Conservation (phyloP, 1,284 basidiomycete genomes). For the Trametes pubescens region DNA sequence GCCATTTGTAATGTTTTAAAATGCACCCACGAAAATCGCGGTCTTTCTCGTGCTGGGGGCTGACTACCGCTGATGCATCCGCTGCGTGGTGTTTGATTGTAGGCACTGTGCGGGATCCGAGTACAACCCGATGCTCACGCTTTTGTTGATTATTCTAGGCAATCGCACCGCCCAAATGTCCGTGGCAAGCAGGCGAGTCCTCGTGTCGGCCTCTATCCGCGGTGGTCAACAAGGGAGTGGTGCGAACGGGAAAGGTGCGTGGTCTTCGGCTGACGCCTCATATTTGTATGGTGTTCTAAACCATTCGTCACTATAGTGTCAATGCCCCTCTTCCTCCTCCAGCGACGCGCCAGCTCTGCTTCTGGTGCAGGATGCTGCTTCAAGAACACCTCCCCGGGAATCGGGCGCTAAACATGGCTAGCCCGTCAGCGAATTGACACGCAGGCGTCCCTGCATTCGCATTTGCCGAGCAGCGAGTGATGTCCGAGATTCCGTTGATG, state of each 20-base stretch:
- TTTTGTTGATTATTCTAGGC: not conserved
- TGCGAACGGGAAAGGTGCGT: not conserved
- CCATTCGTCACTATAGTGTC: too few relatives aligned
- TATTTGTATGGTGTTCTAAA: too few relatives aligned
- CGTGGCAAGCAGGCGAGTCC: not conserved
- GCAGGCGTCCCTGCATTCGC: not conserved
- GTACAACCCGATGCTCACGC: not conserved
- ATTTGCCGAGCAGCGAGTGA: conserved; percentile 6
- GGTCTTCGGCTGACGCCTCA: not conserved
- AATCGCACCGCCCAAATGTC: not conserved
- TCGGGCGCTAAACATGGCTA: too few relatives aligned
- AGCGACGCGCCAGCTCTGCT: not conserved
- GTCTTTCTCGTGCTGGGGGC: not conserved
- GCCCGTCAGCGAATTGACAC: not conserved
- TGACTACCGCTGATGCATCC: not conserved
- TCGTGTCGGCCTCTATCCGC: not conserved
- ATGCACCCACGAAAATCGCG: not conserved
- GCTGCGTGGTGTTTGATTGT: not conserved
- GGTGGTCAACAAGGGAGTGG: not conserved
- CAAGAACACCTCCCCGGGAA: too few relatives aligned
- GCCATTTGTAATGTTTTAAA: not conserved
- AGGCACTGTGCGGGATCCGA: not conserved
- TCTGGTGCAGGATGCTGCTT: not conserved
- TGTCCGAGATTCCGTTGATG: conserved; percentile 1
- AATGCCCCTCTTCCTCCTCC: too few relatives aligned